Percentiles rank a stretch among this genome's conserved stretches.
These are phyloP conservation scores for Raddia guianensis DNA, from an alignment of 176 grass and related monocot species.

Conservation along the genomic window DNA sequence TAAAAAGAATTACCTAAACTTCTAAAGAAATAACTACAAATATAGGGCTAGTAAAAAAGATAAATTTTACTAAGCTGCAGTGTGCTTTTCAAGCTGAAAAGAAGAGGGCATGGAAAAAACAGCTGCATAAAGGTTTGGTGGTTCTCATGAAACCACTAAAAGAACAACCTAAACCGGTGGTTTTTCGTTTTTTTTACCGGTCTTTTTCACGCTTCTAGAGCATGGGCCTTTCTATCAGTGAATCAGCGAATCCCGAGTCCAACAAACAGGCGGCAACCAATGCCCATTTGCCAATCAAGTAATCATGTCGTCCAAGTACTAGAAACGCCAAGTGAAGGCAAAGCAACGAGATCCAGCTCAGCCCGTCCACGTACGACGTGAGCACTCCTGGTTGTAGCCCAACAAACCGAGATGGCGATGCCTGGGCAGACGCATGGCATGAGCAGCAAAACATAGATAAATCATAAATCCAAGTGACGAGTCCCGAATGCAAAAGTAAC, in stretches of 20 bases:
- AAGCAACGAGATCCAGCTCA: neutral
- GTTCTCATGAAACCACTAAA: too few species aligned
- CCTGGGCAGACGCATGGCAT: neutral
- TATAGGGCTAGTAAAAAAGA: too few species aligned
- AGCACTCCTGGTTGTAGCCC: neutral
- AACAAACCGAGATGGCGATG: slow-evolving; percentile 34
- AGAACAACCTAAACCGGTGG: too few species aligned
- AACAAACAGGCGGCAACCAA: neutral
- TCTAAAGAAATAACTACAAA: too few species aligned
- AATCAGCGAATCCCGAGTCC: neutral
- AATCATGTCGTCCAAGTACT: too few species aligned
- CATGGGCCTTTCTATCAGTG: neutral
- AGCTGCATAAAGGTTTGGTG: too few species aligned
- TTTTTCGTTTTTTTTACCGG: too few species aligned
- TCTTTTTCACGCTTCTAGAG: neutral
- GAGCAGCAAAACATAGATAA: neutral
- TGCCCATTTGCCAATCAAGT: neutral
- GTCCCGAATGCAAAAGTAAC: neutral
- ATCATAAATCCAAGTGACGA: neutral
- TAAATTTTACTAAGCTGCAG: too few species aligned
- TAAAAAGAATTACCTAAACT: too few species aligned
- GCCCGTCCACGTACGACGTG: too few species aligned
- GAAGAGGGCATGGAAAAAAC: too few species aligned
- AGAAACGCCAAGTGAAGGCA: neutral
- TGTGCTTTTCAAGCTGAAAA: too few species aligned